A percentile compares a stretch with the other conserved stretches of the same genome.
Conservation (phyloP, 177 flowering plant genomes). For the Vitis hybrid region DNA sequence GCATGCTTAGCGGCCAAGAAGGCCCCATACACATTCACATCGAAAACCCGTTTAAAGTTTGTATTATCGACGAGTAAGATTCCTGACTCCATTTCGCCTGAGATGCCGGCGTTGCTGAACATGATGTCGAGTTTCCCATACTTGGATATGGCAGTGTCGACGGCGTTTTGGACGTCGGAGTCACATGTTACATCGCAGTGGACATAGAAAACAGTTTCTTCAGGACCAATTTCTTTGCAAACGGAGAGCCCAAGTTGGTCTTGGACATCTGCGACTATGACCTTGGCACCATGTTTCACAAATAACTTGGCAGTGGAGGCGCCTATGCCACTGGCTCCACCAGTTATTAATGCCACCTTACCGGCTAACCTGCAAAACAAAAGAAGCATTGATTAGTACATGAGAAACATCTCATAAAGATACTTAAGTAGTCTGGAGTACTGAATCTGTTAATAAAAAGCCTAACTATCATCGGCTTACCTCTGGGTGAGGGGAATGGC, state of each 20-base stretch:
- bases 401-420: too few relatives aligned
- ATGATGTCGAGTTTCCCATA: constrained; percentile 22
- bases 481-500: too few relatives aligned
- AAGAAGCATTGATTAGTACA: background rate
- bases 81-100: background rate
- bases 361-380: constrained; percentile 25
- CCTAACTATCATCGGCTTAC: too few relatives aligned
- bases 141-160: constrained; percentile 10
- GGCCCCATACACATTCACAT: constrained; percentile 22
- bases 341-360: constrained; percentile 31
- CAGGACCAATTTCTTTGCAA: background rate
- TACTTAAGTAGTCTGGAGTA: too few relatives aligned
- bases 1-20: constrained; percentile 27
- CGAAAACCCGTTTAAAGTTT: constrained; percentile 10
- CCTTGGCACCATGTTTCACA: constrained; percentile 18
- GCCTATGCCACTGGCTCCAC: constrained; percentile 34
- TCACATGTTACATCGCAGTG: background rate
- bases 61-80: constrained; percentile 4
- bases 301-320: constrained; percentile 28
- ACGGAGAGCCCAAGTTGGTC: background rate
- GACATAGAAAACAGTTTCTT: too few relatives aligned
- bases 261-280: constrained; percentile 5
- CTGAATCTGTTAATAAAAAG: too few relatives aligned
- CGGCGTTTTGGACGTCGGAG: constrained; percentile 8
- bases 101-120: constrained; percentile 22